phyloP scores from a whole-genome alignment of 2,329 filamentous ascomycete genomes.

The Ciborinia camelliae region DNA sequence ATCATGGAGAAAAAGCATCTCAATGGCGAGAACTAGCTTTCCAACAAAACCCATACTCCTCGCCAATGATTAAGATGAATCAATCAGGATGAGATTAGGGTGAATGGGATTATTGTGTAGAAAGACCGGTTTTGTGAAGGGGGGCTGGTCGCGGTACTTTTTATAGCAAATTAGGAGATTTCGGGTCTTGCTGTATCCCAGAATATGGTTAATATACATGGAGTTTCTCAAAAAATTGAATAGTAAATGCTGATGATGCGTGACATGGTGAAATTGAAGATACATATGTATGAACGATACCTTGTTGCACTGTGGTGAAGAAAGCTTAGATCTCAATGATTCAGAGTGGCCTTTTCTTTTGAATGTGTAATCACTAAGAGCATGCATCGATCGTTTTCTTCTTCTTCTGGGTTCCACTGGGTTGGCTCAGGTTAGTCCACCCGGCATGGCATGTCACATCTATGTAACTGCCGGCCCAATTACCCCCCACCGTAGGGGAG shows the following conservation, averaged over 20 bases:
- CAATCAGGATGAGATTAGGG: neutral
- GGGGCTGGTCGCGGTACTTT: too few relatives aligned
- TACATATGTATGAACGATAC: neutral
- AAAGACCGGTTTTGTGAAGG: neutral
- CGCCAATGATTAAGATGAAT: neutral
- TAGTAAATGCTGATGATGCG: neutral
- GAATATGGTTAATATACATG: neutral
- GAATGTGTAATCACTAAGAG: neutral
- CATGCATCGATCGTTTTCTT: neutral
- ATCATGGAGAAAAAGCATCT: too few relatives aligned
- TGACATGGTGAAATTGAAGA: neutral
- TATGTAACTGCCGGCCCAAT: too few relatives aligned
- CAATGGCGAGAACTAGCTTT: too few relatives aligned
- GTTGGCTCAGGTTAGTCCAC: too few relatives aligned
- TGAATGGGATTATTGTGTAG: neutral
- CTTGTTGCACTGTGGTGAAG: neutral
- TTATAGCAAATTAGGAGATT: neutral
- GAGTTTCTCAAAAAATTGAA: too few relatives aligned
- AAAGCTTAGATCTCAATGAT: too few relatives aligned
- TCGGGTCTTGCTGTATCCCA: neutral
- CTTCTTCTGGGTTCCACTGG: too few relatives aligned
- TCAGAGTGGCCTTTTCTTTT: neutral
- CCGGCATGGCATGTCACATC: too few relatives aligned
- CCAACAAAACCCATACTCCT: neutral
- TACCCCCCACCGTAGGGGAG: too few relatives aligned